Evolutionary conservation across 2,329 filamentous ascomycete genomes (phyloP).

Genomic region (Monilinia laxa): DNA sequence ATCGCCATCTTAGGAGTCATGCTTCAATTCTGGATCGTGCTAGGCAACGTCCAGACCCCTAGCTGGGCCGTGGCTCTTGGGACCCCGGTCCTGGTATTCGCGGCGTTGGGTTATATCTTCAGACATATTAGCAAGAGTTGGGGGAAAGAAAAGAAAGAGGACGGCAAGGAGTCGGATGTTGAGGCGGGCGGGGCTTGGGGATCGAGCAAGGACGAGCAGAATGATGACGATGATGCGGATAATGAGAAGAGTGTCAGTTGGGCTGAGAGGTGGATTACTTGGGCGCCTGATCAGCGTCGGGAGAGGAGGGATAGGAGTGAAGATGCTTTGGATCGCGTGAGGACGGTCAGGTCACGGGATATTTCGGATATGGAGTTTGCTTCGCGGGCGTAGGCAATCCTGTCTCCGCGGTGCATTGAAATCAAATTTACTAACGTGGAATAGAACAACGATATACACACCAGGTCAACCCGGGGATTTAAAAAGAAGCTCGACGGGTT

Average conservation of each 20-base stretch:
- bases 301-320: not conserved
- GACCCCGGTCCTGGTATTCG: constrained; percentile 59
- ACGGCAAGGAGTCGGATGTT: not conserved
- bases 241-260: not conserved
- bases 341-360: not conserved
- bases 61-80: constrained; percentile 60
- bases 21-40: constrained; percentile 51
- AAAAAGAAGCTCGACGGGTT: constrained; percentile 1
- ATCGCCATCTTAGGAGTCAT: constrained; percentile 60
- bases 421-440: not conserved
- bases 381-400: not conserved
- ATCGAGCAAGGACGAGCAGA: not conserved
- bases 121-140: constrained; percentile 22
- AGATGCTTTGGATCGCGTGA: not conserved
- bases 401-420: too few species aligned
- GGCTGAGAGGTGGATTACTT: constrained; percentile 18
- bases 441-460: constrained; percentile 9
- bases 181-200: not conserved
- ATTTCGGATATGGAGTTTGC: constrained; percentile 13
- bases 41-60: constrained; percentile 53
- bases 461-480: constrained; percentile 10
- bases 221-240: not conserved
- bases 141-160: not conserved
- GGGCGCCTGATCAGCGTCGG: not conserved
- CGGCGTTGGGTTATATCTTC: constrained; percentile 42